These are phyloP conservation scores for Wickerhamiella bombiphila DNA, from an alignment of 805 yeast species.

Conservation along the genomic window DNA sequence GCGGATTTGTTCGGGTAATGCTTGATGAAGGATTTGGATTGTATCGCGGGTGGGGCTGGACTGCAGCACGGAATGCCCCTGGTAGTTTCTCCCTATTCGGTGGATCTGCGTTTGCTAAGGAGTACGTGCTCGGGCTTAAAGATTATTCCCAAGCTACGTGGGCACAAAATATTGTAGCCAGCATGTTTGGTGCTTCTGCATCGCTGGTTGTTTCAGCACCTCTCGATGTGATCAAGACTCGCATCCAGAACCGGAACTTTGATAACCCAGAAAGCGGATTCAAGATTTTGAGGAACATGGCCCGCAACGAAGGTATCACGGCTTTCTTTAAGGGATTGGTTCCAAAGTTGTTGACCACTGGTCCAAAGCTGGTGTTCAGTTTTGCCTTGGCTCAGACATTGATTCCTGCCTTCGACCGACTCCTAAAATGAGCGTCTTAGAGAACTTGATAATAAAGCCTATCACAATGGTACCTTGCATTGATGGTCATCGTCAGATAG, in stretches of 20 bases:
- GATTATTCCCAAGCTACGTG: slow-evolving; percentile 90
- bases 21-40: slow-evolving; percentile 85
- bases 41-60: slow-evolving; percentile 99
- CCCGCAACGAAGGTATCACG: slow-evolving; percentile 74
- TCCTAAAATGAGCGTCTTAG: slow-evolving; percentile 26
- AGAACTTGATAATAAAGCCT: too few species aligned
- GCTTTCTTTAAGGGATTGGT: slow-evolving; percentile 94
- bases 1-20: slow-evolving; percentile 80
- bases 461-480: too few species aligned
- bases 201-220: slow-evolving; percentile 96
- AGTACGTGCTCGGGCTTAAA: slow-evolving; percentile 69
- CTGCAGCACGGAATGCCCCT: slow-evolving; percentile 98
- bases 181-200: slow-evolving; percentile 93
- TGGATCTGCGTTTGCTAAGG: slow-evolving; percentile 98
- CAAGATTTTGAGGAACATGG: slow-evolving; percentile 84
- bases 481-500: too few species aligned
- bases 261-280: slow-evolving; percentile 92
- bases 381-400: slow-evolving; percentile 94
- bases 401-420: slow-evolving; percentile 86
- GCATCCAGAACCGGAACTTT: slow-evolving; percentile 93
- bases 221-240: slow-evolving; percentile 90
- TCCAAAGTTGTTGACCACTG: slow-evolving; percentile 92
- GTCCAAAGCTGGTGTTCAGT: slow-evolving; percentile 96
- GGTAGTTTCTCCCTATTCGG: slow-evolving; percentile 97
- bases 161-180: slow-evolving; percentile 86